Base-by-base conservation (phyloP, 345 rosid species). In the Fremontodendron californicum region DNA sequence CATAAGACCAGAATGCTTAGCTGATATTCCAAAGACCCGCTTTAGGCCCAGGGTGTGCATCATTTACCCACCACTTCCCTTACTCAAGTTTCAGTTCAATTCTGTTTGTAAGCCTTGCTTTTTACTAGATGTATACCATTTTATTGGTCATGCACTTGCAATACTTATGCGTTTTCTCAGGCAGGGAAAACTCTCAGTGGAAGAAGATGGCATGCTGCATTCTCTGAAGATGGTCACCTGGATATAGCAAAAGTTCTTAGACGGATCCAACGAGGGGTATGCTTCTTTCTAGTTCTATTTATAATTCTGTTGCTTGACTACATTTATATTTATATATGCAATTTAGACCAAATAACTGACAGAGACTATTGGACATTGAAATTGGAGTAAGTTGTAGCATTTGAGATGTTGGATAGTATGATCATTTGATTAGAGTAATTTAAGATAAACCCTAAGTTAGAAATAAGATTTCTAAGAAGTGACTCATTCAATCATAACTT, bases 201-300 rank as follows among this genome's bases (percentile, higher is more conserved):
- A 57, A 90, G 98, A 84, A 92, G 92, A 79, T 95, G 99, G 97
- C 89, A 93, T 76, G 89, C 97, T 37, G 91, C 94, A 1, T 93
- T 95, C 78, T 88, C 98, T 1, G 84, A 85, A 84, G 91, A 93
- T 77, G 99, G 98, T 27, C 92, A 82, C 77, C 81, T 96, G 87
- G 97, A 96, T 74, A 91, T 96, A 73, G 96, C 91, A 5, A 90
- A 82, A 81, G 97, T 93, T 43, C 98, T 96, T 57, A 84, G 89
- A 69, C 86, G 99, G 76, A 93, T 96, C 73, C 99, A 93, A 79
- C 89, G 94, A 37, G 99, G 98, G 85, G 99, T 96, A 80, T 33
- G 85, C 71, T 75, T 45, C 54, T 70, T 74, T 67, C 31, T 49
- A 9, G 19, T 18, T 16, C 43, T 40, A 9, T 52, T 60, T 77